A percentile compares a stretch with the other conserved stretches of the same genome.
These are phyloP conservation scores for Chloranthus sessilifolius DNA, from an alignment of 164 flowering plant genomes.

Conservation along the genomic window DNA sequence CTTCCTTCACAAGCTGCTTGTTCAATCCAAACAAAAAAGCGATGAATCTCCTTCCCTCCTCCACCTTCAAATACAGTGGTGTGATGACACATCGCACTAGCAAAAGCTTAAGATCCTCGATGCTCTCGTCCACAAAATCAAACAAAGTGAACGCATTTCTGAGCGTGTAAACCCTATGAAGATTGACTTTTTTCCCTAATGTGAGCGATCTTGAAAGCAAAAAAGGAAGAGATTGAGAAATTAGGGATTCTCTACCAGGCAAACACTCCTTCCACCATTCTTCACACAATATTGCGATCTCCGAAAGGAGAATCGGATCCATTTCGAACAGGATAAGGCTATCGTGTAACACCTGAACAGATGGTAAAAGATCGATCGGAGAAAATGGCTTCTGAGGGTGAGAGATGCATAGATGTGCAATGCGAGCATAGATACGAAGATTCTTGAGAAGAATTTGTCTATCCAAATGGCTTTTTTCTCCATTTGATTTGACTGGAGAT, in stretches of 20 bases:
- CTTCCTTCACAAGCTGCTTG: slow-evolving; percentile 64
- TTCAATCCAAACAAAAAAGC: slow-evolving; percentile 69
- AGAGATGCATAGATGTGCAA: slow-evolving; percentile 46
- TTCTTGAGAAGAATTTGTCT: slow-evolving; percentile 18
- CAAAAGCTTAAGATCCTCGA: slow-evolving; percentile 84
- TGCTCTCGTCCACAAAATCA: slow-evolving; percentile 92
- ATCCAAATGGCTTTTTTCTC: background rate
- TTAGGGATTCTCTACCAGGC: slow-evolving; percentile 57
- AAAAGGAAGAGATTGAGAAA: slow-evolving; percentile 74
- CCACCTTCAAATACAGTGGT: slow-evolving; percentile 78
- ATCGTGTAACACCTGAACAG: slow-evolving; percentile 59
- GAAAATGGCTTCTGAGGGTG: slow-evolving; percentile 51
- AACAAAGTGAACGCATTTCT: slow-evolving; percentile 76
- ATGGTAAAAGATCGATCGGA: slow-evolving; percentile 38
- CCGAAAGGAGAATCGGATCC: slow-evolving; percentile 41
- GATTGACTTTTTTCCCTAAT: slow-evolving; percentile 63
- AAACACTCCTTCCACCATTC: slow-evolving; percentile 83
- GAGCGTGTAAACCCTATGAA: slow-evolving; percentile 61
- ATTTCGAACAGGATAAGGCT: slow-evolving; percentile 61
- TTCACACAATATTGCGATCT: slow-evolving; percentile 68
- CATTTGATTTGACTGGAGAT: background rate
- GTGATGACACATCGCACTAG: slow-evolving; percentile 68
- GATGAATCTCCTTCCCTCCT: slow-evolving; percentile 76
- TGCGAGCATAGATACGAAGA: slow-evolving; percentile 40
- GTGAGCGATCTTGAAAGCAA: slow-evolving; percentile 69